phyloP scores from a whole-genome alignment of 441 rosid genomes.

The Dalechampia spathulata region DNA sequence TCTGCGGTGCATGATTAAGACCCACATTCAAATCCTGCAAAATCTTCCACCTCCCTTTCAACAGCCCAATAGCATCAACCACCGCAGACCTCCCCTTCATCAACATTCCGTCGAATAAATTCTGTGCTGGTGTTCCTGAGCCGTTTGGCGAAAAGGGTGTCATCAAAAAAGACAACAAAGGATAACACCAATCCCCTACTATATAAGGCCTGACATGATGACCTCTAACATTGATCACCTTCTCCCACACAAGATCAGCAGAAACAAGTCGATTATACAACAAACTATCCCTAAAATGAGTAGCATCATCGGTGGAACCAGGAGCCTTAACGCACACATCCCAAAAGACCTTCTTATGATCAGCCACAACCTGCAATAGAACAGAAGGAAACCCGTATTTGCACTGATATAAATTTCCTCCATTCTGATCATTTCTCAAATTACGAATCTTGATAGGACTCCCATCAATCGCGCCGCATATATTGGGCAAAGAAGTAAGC shows the following conservation, averaged over 20 bases:
- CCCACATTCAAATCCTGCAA: slow-evolving; percentile 92
- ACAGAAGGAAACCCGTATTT: slow-evolving; percentile 73
- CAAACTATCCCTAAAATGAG: slow-evolving; percentile 83
- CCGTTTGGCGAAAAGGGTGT: slow-evolving; percentile 83
- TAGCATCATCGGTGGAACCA: slow-evolving; percentile 65
- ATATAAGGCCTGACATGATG: slow-evolving; percentile 80
- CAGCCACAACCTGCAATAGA: slow-evolving; percentile 86
- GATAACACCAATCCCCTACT: slow-evolving; percentile 97
- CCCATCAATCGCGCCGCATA: slow-evolving; percentile 88
- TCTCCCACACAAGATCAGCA: slow-evolving; percentile 91
- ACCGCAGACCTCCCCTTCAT: slow-evolving; percentile 93
- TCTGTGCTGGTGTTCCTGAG: slow-evolving; percentile 70
- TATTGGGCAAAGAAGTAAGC: slow-evolving; percentile 72
- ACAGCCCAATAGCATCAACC: slow-evolving; percentile 85
- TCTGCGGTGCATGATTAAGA: slow-evolving; percentile 83
- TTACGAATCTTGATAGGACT: slow-evolving; percentile 63
- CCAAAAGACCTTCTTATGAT: slow-evolving; percentile 92
- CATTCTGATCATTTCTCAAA: slow-evolving; percentile 19
- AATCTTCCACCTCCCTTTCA: slow-evolving; percentile 88
- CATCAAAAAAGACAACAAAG: slow-evolving; percentile 73
- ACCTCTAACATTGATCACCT: slow-evolving; percentile 62
- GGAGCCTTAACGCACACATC: slow-evolving; percentile 94
- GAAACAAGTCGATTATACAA: slow-evolving; percentile 70
- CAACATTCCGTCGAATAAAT: slow-evolving; percentile 89
- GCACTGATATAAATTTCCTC: slow-evolving; percentile 40